These are phyloP conservation scores for Alternaria ventricosa DNA, from an alignment of 2,329 filamentous ascomycete genomes.

Conservation along the genomic window DNA sequence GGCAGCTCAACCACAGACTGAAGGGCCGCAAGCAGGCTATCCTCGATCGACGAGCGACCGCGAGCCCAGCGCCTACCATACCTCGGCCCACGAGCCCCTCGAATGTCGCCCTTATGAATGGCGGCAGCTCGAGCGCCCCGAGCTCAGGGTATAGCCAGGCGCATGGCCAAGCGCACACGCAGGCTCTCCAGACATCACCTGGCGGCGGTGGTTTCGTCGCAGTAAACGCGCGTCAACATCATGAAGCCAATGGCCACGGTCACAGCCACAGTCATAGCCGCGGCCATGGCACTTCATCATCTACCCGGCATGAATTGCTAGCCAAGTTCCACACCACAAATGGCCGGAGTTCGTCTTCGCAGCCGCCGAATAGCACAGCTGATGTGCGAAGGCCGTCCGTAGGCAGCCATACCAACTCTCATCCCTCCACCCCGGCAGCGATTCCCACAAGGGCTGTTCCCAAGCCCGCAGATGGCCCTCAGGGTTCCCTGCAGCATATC, in stretches of 20 bases:
- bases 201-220: slow-evolving; percentile 62
- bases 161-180: neutral
- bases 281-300: slow-evolving; percentile 59
- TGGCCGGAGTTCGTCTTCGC: slow-evolving; percentile 53
- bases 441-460: slow-evolving; percentile 36
- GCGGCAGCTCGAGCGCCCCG: slow-evolving; percentile 35
- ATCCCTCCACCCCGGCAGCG: slow-evolving; percentile 33
- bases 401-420: slow-evolving; percentile 29
- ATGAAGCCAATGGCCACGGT: slow-evolving; percentile 36
- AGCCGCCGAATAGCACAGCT: slow-evolving; percentile 29
- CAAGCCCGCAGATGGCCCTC: slow-evolving; percentile 29
- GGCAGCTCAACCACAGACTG: slow-evolving; percentile 81
- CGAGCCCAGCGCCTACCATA: slow-evolving; percentile 48
- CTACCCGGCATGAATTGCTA: slow-evolving; percentile 65
- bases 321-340: slow-evolving; percentile 68
- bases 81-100: slow-evolving; percentile 48
- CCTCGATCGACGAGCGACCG: slow-evolving; percentile 64
- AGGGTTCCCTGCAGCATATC: slow-evolving; percentile 22
- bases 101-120: slow-evolving; percentile 52
- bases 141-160: slow-evolving; percentile 10
- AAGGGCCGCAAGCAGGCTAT: slow-evolving; percentile 78
- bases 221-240: slow-evolving; percentile 60
- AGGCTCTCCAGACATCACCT: slow-evolving; percentile 48
- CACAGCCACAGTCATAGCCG: slow-evolving; percentile 34
- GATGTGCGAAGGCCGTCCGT: slow-evolving; percentile 40